Evolutionary conservation across 2,329 filamentous ascomycete genomes (phyloP), one percentile per base, ranked within the genome.

Genomic region (Pseudogymnoascus sp.): DNA sequence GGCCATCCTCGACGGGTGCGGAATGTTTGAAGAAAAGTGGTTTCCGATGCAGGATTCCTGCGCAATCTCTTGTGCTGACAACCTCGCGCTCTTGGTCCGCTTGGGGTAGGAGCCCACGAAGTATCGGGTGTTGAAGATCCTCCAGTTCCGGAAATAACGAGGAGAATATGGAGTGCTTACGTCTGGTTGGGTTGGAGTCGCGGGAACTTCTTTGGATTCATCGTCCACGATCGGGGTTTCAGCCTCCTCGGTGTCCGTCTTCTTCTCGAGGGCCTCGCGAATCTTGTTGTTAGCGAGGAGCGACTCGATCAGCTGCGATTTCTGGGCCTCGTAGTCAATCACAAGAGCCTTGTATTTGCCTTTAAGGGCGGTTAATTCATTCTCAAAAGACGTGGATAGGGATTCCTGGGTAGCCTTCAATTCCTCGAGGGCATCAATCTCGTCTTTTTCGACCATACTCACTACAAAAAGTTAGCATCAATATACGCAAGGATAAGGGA

Each of bases 281-380:
- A 85, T 74, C 70, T 80, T 80, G 63, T 86, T 83, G 70, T 86
- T 86, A 64, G 80, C 78, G 50, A 86, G 75, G 16, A 86, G 75
- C 47, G 81, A 79, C 39, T 83, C 78, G 65, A 86, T 77, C 22
- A 87, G 77, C 68, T 86, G 83, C 54, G 78, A 77, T 72, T 84
- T 82, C 67, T 83, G 78, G 63, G 79, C 76, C 60, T 85, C 81
- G 58, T 77, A 75, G 69, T 86, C 82, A 60, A 77, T 74, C 63
- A 74, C 75, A 58, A 80, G 71, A 60, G 75, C 71, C 61, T 77
- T 77, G 64, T 79, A 74, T 66, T 82, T 79, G 62, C 75, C 77
- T 64, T 83, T 78, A 64, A 82, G 75, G 28, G 77, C 74, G 59
- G 83, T 78, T 35, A 87, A 77, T 68, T 87, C 84, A 50, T 76